phyloP scores from a whole-genome alignment of 75 land plant genomes.

The Picea sitchensis region DNA sequence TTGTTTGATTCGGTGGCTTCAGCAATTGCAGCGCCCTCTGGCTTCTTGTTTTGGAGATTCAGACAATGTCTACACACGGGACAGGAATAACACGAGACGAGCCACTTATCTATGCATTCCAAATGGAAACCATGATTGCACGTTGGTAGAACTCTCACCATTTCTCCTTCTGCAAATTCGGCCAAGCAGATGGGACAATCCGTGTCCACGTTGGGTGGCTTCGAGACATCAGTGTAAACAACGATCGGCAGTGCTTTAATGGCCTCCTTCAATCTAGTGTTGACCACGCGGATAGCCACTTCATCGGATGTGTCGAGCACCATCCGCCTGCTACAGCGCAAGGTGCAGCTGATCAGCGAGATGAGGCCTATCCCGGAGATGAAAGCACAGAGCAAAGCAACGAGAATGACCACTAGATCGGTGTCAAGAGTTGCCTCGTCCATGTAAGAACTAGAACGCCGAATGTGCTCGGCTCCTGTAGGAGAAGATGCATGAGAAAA shows the following conservation, averaged over 20 bases:
- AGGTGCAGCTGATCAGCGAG: constrained; percentile 65
- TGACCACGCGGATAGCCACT: constrained; percentile 8
- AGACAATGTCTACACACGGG: constrained; percentile 23
- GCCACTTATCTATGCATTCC: constrained; percentile 45
- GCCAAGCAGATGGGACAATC: constrained; percentile 36
- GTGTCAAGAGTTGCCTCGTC: constrained; percentile 25
- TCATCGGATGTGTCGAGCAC: constrained; percentile 5
- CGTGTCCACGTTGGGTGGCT: neutral
- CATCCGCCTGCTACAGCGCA: constrained; percentile 29
- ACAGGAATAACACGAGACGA: constrained; percentile 33
- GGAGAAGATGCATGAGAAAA: too few relatives aligned
- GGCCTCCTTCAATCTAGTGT: constrained; percentile 24
- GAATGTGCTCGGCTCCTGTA: too few relatives aligned
- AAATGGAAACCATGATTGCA: constrained; percentile 39
- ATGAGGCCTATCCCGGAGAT: constrained; percentile 66
- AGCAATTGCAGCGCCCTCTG: too few relatives aligned
- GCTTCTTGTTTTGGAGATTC: neutral
- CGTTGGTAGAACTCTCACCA: constrained; percentile 24
- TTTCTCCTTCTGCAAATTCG: constrained; percentile 35
- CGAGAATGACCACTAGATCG: constrained; percentile 67
- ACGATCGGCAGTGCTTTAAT: constrained; percentile 9
- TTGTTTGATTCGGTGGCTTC: too few relatives aligned
- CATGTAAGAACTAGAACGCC: too few relatives aligned
- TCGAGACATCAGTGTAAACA: neutral
- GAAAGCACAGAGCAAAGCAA: constrained; percentile 71